Evolutionary conservation across 257 asterid genomes (phyloP), one percentile per base, ranked within the genome.

Genomic region (Solanum medicagineum): DNA sequence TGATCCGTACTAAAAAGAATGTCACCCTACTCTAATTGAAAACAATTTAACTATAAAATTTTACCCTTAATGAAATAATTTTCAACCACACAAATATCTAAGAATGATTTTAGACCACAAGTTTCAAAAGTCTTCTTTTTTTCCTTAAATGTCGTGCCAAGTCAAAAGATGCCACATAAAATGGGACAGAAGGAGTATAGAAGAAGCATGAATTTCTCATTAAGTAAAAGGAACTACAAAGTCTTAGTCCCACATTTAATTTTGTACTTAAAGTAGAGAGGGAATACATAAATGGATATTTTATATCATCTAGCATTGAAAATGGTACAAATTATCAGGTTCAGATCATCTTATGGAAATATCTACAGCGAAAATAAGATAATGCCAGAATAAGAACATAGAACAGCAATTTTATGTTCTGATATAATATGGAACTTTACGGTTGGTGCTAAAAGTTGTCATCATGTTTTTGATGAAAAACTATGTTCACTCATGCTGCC

Each of bases 401-500:
- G 22, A 77, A 77, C 82, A 24, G 6, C 45, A 51, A 51, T 49
- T 79, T 5, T 29, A 29, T 79, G 51, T 29, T 53, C 66, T 79
- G 44, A 79, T 54, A 53, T 53, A 79, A 54, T 53, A 22, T 29
- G 29, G 47, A 17, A 29, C 44, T 53, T 51, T 26, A 26, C 16
- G 83, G 10, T 26, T 77, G 62, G 26, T 53, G 83, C 83, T 77
- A 51, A 68, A 81, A 29, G 55, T 14, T 53, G 7, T 29, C 87
- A 20, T 84, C 89, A 90, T n/a, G 60, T 82, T 16, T 87, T 86
- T 16, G 87, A 81, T 56, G 88, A 88, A 86, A 81, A 89, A 49
- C 94, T 94, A 83, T 92, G 93, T 84, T 94, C 97, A 79, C 98
- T 95, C 97, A 90, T 94, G 90, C 94, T 93, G 79, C 98, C 99